Evolutionary conservation across 495 filamentous ascomycete species (phyloP), one percentile per base, ranked within the genome.

Genomic region (Hypoxylon fragiforme): DNA sequence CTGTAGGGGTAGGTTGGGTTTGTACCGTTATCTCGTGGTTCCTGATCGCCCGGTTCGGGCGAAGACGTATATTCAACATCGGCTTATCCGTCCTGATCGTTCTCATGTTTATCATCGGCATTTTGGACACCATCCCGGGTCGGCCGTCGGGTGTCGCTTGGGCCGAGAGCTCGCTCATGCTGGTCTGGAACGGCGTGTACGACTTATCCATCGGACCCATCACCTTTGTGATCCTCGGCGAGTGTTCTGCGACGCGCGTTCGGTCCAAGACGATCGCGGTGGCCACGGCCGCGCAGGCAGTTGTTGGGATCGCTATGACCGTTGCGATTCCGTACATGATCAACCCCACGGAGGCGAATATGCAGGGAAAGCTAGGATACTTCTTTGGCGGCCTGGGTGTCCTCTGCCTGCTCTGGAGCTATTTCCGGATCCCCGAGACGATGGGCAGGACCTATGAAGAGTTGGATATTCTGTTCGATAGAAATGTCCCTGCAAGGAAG

Each of bases 311-410:
- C 34, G 69, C 77, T 7, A 84, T 83, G 71, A 84, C 80, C 3
- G 76, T 88, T 9, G 79, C 79, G 0, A 82, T 86, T 40, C 83
- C 83, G 0, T 85, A 87, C 50, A 80, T 86, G 78, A 77, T 89
- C 36, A 88, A 86, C 53, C 81, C 83, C 1, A 79, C 85, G 38
- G 71, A 82, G 19, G 84, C 77, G 16, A 80, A 88, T 51, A 71
- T 85, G 70, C 75, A 77, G 42, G 84, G 84, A 1, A 87, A 89
- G 62, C 70, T 85, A 0, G 85, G 84, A 0, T 89, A 88, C 58
- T 82, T 88, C 62, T 89, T 83, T 62, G 84, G 80, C 11, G 84
- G 81, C 0, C 60, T 83, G 3, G 77, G 77, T 1, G 60, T 62
- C 0, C 7, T 76, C n/a, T 72, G 69, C 26, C 65, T 75, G 14